Evolutionary conservation across 495 filamentous ascomycete genomes (phyloP).

Genomic region (Penicillium robsamsonii): DNA sequence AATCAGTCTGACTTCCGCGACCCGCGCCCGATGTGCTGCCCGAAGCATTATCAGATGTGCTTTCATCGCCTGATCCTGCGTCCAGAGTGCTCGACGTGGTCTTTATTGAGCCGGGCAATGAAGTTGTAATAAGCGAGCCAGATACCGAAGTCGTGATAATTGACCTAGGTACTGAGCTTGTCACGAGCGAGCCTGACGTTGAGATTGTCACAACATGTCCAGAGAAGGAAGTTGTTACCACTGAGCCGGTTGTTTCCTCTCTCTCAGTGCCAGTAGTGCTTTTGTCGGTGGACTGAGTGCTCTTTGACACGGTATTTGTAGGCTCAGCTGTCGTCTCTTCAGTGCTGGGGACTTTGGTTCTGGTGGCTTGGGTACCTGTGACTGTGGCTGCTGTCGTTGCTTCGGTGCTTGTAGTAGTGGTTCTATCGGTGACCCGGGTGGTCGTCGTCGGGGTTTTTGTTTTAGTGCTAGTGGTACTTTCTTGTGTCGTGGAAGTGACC

Average conservation of each 20-base stretch:
- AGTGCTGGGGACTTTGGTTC: background rate
- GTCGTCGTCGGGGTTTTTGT: conserved; percentile 1
- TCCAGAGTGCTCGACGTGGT: background rate
- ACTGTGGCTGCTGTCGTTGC: background rate
- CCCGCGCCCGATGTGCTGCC: background rate
- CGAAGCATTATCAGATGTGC: background rate
- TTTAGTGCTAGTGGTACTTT: background rate
- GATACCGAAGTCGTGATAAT: background rate
- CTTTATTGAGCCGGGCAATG: background rate
- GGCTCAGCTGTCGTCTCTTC: background rate
- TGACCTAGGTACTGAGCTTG: background rate
- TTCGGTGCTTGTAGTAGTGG: conserved; percentile 3
- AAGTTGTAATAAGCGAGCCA: background rate
- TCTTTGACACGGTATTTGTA: background rate
- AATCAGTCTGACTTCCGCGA: background rate
- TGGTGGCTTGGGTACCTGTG: background rate
- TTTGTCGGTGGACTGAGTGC: background rate
- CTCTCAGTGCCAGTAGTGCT: background rate
- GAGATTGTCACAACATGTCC: background rate
- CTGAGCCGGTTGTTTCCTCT: background rate
- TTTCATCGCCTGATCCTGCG: background rate
- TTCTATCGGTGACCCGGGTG: conserved; percentile 1
- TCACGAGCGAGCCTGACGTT: background rate
- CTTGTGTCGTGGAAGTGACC: conserved; percentile 2
- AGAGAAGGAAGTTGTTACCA: background rate